Percentiles rank a stretch among this genome's conserved stretches.
Conservation (phyloP, 2,329 filamentous ascomycete genomes). For the Pleomassaria siparia region DNA sequence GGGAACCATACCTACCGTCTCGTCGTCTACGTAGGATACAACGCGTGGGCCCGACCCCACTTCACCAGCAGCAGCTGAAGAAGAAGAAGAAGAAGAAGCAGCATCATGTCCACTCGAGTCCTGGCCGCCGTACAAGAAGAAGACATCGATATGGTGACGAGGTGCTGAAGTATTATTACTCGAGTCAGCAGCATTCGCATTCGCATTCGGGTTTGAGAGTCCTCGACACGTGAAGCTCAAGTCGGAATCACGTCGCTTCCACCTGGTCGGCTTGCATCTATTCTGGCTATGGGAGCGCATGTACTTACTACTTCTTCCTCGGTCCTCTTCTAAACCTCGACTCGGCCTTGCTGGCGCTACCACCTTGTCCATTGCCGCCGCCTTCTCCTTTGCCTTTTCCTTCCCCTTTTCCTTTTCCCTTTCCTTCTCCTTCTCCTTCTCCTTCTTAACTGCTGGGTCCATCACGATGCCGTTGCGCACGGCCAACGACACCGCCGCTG, state of each 20-base stretch:
- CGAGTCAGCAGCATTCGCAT: not conserved
- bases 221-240: constrained; percentile 13
- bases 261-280: constrained; percentile 3
- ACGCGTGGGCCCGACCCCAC: not conserved
- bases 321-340: not conserved
- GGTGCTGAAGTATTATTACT: not conserved
- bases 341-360: too few species aligned
- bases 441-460: not conserved
- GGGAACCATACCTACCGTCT: not conserved
- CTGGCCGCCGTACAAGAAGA: not conserved
- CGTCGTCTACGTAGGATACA: not conserved
- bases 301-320: not conserved
- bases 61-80: not conserved
- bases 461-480: constrained; percentile 4
- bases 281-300: not conserved
- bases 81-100: too few species aligned
- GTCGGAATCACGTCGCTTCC: constrained; percentile 7
- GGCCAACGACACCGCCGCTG: constrained; percentile 11
- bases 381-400: not conserved
- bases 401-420: too few species aligned
- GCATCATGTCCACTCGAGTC: too few species aligned
- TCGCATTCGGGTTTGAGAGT: constrained; percentile 4
- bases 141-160: too few species aligned
- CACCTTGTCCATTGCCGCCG: too few species aligned
- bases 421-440: not conserved